These are phyloP conservation scores for Paraleonurus japonicus DNA, from an alignment of 257 asterid species.

Conservation along the genomic window DNA sequence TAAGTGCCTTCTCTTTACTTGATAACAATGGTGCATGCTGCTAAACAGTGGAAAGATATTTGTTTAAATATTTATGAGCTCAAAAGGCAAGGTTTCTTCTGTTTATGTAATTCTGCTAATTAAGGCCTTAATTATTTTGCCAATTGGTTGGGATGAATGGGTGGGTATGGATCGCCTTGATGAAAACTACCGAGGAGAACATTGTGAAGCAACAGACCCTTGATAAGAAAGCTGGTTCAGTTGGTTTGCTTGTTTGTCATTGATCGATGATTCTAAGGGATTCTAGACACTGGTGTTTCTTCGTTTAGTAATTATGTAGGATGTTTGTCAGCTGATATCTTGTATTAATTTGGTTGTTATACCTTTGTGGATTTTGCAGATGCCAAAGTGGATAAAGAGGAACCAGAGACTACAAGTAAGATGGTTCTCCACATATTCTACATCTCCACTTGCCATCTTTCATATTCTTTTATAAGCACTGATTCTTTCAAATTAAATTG, in stretches of 20 bases:
- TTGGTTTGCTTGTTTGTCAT: conserved; percentile 45
- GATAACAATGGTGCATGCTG: too few relatives aligned
- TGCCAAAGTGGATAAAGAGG: conserved; percentile 67
- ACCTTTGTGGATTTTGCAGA: conserved; percentile 39
- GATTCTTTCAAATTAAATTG: not conserved
- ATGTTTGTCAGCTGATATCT: not conserved
- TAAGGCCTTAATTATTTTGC: too few relatives aligned
- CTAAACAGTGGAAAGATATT: too few relatives aligned
- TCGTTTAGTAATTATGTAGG: conserved; percentile 15
- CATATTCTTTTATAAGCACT: not conserved
- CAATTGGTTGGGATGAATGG: too few relatives aligned
- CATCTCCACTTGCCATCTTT: conserved; percentile 19
- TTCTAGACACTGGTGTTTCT: not conserved
- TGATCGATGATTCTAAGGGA: not conserved
- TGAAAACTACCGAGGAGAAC: too few relatives aligned
- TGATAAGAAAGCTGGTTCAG: too few relatives aligned
- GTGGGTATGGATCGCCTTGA: too few relatives aligned
- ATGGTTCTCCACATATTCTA: conserved; percentile 10
- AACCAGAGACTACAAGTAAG: conserved; percentile 49
- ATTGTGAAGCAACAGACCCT: too few relatives aligned
- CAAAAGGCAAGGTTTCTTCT: too few relatives aligned
- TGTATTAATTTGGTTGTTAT: conserved; percentile 20
- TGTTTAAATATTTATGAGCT: too few relatives aligned
- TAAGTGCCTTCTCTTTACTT: too few relatives aligned
- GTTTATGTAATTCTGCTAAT: too few relatives aligned